These are phyloP conservation scores for Syzygium aqueum DNA, from an alignment of 345 rosid species.

Conservation along the genomic window DNA sequence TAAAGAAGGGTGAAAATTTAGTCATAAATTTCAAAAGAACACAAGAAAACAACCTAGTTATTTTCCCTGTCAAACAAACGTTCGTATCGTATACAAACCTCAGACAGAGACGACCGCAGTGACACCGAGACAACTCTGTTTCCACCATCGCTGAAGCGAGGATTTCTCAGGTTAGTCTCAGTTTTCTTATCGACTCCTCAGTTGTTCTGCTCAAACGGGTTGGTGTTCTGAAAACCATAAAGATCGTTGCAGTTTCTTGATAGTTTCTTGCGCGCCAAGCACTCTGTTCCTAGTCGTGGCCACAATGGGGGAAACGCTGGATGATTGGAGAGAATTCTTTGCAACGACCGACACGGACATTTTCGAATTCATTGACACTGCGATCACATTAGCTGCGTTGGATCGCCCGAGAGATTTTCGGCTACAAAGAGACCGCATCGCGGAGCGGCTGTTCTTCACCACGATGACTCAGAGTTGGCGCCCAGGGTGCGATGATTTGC, in stretches of 20 bases:
- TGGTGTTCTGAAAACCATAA: background rate
- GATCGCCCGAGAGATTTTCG: conserved; percentile 60
- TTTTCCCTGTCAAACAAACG: background rate
- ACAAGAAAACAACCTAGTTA: background rate
- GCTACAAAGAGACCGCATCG: conserved; percentile 47
- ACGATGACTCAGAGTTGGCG: background rate
- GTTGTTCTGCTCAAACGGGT: background rate
- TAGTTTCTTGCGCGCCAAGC: background rate
- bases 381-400: conserved; percentile 55
- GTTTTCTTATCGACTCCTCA: too few relatives aligned
- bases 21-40: too few relatives aligned
- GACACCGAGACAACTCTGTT: background rate
- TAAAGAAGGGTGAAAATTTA: too few relatives aligned
- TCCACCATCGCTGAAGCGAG: background rate
- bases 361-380: conserved; percentile 57
- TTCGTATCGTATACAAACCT: background rate
- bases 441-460: conserved; percentile 39
- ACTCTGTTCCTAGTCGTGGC: background rate
- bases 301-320: conserved; percentile 8
- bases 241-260: background rate
- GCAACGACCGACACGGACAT: conserved; percentile 45
- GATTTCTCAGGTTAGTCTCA: background rate
- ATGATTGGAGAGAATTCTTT: conserved; percentile 67
- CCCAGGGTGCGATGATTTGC: background rate
- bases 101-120: background rate